Conservation (phyloP, 2,329 filamentous ascomycete genomes). For the Ceratocystis colombiana region DNA sequence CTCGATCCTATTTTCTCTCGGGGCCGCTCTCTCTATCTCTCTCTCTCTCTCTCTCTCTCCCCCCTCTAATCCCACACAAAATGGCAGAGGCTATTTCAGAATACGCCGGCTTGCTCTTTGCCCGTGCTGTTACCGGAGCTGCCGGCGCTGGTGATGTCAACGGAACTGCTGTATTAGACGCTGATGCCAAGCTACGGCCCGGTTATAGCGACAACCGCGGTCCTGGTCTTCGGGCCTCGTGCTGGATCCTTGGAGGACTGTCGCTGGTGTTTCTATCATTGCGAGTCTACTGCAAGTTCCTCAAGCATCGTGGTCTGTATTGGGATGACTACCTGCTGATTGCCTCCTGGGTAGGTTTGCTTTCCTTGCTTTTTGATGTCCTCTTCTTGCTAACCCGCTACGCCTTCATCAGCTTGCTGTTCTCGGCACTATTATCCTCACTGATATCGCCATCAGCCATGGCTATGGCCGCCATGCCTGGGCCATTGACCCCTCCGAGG, state of each 20-base stretch:
- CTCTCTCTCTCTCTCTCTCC: neutral
- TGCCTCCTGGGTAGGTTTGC: slow-evolving; percentile 28
- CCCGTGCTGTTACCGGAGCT: slow-evolving; percentile 21
- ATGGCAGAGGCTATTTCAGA: neutral
- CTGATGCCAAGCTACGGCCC: slow-evolving; percentile 5
- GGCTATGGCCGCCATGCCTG: slow-evolving; percentile 27
- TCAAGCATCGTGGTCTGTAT: slow-evolving; percentile 33
- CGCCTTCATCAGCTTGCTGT: slow-evolving; percentile 8
- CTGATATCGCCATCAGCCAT: slow-evolving; percentile 25
- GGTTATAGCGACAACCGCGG: slow-evolving; percentile 22
- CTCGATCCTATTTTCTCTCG: neutral
- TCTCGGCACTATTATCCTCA: slow-evolving; percentile 24
- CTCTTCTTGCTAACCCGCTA: slow-evolving; percentile 1
- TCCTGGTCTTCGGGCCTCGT: slow-evolving; percentile 14
- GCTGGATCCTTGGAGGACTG: slow-evolving; percentile 24
- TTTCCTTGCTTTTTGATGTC: neutral
- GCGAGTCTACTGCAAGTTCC: slow-evolving; percentile 34
- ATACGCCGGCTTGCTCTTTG: slow-evolving; percentile 1
- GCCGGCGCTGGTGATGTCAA: slow-evolving; percentile 23
- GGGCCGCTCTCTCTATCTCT: neutral
- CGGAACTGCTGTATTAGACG: slow-evolving; percentile 7
- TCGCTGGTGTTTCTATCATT: slow-evolving; percentile 28
- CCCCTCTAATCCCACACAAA: neutral
- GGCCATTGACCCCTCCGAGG: slow-evolving; percentile 20
- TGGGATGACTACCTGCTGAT: slow-evolving; percentile 35